Evolutionary conservation across 2,329 filamentous ascomycete species (phyloP).

Genomic region (Neurospora crassa): DNA sequence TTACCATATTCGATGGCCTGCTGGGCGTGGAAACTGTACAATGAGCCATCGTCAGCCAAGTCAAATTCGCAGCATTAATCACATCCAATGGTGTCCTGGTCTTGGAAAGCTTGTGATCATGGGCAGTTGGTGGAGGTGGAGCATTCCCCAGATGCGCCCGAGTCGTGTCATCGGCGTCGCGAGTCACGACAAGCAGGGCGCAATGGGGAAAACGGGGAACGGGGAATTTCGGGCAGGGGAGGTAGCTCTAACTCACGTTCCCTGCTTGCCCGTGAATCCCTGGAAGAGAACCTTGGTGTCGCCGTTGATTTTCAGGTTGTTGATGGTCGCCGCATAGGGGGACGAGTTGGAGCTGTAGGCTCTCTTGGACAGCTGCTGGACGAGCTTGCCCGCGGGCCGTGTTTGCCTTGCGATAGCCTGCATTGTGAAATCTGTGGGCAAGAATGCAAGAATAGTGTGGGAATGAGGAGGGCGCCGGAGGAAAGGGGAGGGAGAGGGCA

Average conservation of each 20-base stretch:
- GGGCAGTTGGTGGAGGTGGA: conserved; percentile 18
- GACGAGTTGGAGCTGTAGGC: conserved; percentile 63
- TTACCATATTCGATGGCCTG: conserved; percentile 98
- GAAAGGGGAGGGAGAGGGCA: conserved; percentile 8
- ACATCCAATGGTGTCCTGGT: conserved; percentile 95
- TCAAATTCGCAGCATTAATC: conserved; percentile 43
- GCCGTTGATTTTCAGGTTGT: conserved; percentile 85
- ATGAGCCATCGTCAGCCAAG: conserved; percentile 21
- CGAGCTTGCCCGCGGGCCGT: conserved; percentile 58
- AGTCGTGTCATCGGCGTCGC: conserved; percentile 5
- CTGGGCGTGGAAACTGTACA: conserved; percentile 80
- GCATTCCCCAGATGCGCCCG: not conserved
- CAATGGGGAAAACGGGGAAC: not conserved
- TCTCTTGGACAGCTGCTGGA: conserved; percentile 56
- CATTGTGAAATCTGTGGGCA: conserved; percentile 47
- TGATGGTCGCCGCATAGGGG: conserved; percentile 61
- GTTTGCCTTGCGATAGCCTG: conserved; percentile 71
- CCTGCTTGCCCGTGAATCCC: conserved; percentile 95
- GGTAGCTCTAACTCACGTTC: conserved; percentile 56
- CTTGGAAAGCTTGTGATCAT: conserved; percentile 67
- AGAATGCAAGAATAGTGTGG: conserved; percentile 2
- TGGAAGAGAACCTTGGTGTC: conserved; percentile 95
- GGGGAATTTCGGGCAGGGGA: not conserved
- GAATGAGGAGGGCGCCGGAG: conserved; percentile 4
- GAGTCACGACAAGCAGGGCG: conserved; percentile 8